These are phyloP conservation scores for Kwoniella newhampshirensis DNA, from an alignment of 768 basidiomycete genomes.

Conservation along the genomic window DNA sequence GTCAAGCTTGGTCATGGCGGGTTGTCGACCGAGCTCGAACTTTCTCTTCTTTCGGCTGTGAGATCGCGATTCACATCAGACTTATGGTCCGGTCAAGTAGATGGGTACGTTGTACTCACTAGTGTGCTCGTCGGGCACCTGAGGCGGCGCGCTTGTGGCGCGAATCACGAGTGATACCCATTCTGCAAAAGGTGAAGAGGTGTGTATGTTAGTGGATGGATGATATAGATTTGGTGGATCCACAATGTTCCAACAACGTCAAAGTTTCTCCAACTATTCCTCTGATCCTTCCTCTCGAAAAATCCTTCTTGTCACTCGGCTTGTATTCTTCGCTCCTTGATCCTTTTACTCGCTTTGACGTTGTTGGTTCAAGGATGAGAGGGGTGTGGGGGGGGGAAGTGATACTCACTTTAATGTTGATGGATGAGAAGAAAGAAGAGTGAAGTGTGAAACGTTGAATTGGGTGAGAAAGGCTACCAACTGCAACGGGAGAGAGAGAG, in stretches of 20 bases:
- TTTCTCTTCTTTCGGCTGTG: conserved; percentile 99
- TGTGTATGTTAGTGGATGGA: neutral
- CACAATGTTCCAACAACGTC: conserved; percentile 14
- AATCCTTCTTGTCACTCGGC: neutral
- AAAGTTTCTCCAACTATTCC: neutral
- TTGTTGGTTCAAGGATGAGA: neutral
- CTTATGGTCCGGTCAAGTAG: neutral
- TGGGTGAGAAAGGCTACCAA: neutral
- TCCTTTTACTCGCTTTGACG: neutral
- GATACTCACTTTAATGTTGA: conserved; percentile 28
- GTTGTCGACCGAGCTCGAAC: conserved; percentile 98
- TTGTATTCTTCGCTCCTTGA: too few species aligned
- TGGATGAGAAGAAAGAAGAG: conserved; percentile 13
- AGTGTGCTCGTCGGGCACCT: conserved; percentile 56
- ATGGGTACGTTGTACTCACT: conserved; percentile 29
- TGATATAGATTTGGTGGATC: too few species aligned
- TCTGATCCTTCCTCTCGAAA: neutral
- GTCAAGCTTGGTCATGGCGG: conserved; percentile 89
- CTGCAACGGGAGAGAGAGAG: conserved; percentile 2
- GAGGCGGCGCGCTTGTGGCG: conserved; percentile 95
- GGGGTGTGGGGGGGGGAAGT: neutral
- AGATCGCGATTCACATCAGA: conserved; percentile 65
- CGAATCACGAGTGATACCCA: conserved; percentile 93
- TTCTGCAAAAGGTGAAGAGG: conserved; percentile 23
- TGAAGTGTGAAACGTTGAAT: conserved; percentile 1